Conservation (phyloP, 805 yeast species). For the Saitoella complicata region DNA sequence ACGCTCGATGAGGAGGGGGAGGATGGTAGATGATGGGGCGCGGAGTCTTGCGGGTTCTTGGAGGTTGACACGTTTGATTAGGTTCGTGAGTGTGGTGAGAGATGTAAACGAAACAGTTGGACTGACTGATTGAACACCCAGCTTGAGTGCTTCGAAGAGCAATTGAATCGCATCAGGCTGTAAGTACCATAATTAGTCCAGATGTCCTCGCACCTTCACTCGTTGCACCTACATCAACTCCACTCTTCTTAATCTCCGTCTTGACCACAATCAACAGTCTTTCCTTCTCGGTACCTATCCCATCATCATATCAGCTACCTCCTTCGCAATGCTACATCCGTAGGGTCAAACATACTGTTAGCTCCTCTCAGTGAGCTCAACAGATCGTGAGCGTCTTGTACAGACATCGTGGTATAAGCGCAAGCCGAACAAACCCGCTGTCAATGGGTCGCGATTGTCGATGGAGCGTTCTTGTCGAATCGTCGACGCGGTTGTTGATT, state of each 20-base stretch:
- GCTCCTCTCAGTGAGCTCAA: neutral
- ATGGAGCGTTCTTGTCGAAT: too few species aligned
- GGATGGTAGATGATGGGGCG: slow-evolving; percentile 19
- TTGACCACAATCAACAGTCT: neutral
- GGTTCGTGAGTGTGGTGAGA: slow-evolving; percentile 30
- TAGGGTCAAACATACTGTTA: neutral
- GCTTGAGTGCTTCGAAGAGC: too few species aligned
- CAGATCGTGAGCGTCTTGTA: neutral
- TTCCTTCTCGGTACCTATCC: neutral
- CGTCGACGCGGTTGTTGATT: too few species aligned
- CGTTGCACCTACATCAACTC: neutral
- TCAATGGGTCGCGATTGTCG: too few species aligned
- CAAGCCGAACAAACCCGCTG: neutral
- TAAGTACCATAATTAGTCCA: neutral
- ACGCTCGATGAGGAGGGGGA: slow-evolving; percentile 21
- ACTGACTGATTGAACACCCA: neutral
- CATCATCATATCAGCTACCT: neutral
- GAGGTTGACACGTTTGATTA: slow-evolving; percentile 28
- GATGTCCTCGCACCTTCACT: neutral
- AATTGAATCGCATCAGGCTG: too few species aligned
- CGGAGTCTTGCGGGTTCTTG: slow-evolving; percentile 23
- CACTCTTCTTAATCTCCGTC: neutral
- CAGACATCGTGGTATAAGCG: neutral
- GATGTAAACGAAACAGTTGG: slow-evolving; percentile 10
- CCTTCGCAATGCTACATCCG: neutral